Evolutionary conservation across 1,284 basidiomycete species (phyloP), one percentile per base, ranked within the genome.

Genomic region (Phylloboletellus chloephorus): DNA sequence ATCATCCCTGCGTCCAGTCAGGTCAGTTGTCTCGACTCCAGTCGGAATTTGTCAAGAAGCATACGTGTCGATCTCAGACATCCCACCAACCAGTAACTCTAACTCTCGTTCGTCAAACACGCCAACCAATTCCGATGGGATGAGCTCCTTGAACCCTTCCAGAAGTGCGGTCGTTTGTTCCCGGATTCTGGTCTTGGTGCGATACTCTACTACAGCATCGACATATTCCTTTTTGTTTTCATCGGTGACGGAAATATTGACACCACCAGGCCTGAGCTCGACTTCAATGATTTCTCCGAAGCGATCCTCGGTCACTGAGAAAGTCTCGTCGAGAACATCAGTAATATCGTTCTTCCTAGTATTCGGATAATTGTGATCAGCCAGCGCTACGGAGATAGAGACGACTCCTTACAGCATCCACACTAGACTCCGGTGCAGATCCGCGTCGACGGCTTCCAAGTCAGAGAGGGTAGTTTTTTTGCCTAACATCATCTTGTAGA

Each of bases 141-240:
- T 89, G 39, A 99, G 76, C 66, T 98, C 96, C 61, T 88, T 84
- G 62, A 98, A 87, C 28, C 96, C 96, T 44, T 82, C 82, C 82
- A 94, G 88, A 72, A 99, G 96, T 3, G 95, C 88, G 49, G 90
- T 83, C 59, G 96, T 95, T 68, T 99, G 96, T 51, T 92, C 91
- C 66, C 87, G 88, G 48, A 98, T 89, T 44, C 96, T 87, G 56
- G 78, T 82, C 53, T 85, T 82, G 62, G 98, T 97, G 52, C 95
- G 87, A 70, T 97, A 98, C 54, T 90, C 87, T 31, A 97, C 92
- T 42, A 98, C 85, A 22, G 81, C 74, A 52, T 97, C 91, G 43
- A 98, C 93, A 56, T 98, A 99, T 55, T 98, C 96, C 71, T 89
- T 92, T 79, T 99, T 99, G 78, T 98, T 99, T 40, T 88, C 88